Base-by-base conservation (phyloP, 202 grass and related monocot genomes). In the Panicum virgatum region DNA sequence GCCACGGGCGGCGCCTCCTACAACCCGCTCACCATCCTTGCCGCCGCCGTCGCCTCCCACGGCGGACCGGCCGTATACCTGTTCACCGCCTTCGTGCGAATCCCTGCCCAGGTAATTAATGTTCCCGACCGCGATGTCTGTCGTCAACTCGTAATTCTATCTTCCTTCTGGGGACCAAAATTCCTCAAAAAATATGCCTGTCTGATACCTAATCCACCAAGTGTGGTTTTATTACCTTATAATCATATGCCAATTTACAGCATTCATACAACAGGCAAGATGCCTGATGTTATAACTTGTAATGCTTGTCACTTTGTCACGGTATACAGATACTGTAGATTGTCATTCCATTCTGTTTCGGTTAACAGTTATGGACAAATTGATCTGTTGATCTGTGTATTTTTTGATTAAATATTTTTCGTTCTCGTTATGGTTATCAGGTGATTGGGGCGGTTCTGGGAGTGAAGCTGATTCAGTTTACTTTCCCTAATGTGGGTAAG, bases 101-200 rank as follows among this genome's bases (percentile, higher is more conserved):
- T 99, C 56, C 96, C 96, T 20, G 87, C 92, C n/a, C 96, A 99
- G 96, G 96, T 91, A 63, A 75, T 65, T 91, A 63, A 75, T 65
- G 46, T 44, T 30, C 25, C 50, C 9, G 15, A 2, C 56, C 15
- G 9, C 77, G 47, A 51, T 78, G 18, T 38, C 7, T 38, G 48
- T 68, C n/a, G 13, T 30, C 2, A 27, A 12, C 56, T 23, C 68
- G 58, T 69, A 5, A 15, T 85, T 77, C 9, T 58, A 25, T 62
- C 39, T 18, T 16, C 6, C n/a, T n/a, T n/a, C n/a, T 8, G 32
- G 14, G 27, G 0, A 58, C 40, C 22, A 50, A 16, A 27, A 9
- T 56, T 29, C 23, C 5, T 66, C n/a, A n/a, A n/a, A n/a, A n/a
- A n/a, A 36, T 43, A 15, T 44, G 50, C n/a, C 16, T 43, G n/a